A percentile compares a stretch with the other conserved stretches of the same genome.
Conservation (phyloP, 139 green algal genomes). For the Gonium pectorale region DNA sequence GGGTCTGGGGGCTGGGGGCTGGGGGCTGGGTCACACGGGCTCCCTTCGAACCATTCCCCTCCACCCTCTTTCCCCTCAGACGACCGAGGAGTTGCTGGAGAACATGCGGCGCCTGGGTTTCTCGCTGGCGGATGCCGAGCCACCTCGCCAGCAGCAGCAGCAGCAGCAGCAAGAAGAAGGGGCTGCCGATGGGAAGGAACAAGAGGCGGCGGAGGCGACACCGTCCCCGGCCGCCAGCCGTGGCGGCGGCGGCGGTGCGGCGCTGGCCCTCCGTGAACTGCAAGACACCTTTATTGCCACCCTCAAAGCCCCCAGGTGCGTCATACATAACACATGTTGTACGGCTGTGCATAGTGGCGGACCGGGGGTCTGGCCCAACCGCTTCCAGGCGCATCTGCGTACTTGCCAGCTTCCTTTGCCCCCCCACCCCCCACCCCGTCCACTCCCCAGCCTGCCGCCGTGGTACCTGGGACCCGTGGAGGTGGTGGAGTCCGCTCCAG, state of each 20-base stretch:
- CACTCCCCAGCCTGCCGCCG: slow-evolving; percentile 34
- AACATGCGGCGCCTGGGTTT: slow-evolving; percentile 34
- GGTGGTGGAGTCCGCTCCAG: not conserved
- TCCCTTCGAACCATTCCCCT: not conserved
- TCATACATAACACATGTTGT: no score
- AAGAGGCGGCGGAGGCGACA: not conserved
- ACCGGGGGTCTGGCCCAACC: no score
- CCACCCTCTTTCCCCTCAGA: slow-evolving; percentile 9
- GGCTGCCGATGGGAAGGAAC: not conserved
- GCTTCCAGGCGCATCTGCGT: no score
- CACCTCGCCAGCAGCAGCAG: not conserved
- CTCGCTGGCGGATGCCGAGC: not conserved
- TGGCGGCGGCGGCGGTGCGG: not conserved
- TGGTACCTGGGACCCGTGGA: slow-evolving; percentile 40
- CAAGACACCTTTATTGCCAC: slow-evolving; percentile 37
- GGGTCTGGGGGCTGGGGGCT: no score
- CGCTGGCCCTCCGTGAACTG: not conserved
- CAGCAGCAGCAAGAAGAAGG: not conserved
- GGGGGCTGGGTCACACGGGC: no score
- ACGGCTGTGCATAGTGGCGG: no score
- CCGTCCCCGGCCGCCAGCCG: not conserved
- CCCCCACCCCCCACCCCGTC: no score
- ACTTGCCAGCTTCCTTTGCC: no score
- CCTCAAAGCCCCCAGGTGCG: not conserved
- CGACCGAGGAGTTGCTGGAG: slow-evolving; percentile 18